Base-by-base conservation (phyloP, 345 rosid genomes). In the Dipteronia dyeriana region DNA sequence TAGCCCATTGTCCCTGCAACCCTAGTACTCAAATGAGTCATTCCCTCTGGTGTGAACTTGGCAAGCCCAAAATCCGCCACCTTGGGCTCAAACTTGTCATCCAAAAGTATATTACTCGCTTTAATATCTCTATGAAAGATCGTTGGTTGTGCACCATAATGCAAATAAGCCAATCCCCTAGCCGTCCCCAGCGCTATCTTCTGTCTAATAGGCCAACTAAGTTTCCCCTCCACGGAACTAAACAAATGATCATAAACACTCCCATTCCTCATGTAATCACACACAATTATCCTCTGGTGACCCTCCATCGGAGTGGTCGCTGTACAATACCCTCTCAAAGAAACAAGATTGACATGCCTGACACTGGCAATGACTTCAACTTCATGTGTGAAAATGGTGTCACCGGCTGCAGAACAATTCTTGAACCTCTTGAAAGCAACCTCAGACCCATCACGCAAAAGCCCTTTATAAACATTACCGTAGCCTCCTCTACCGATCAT, bases 1-100 rank as follows among this genome's bases (percentile, higher is more conserved):
- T 95, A 95, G 25, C 98, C 98, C 98, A 90, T 91, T 17, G 98
- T 95, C 13, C 98, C 98, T 0, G 97, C 98, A 3, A 92, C 98
- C 78, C 98, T 77, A 2, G 98, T 95, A 88, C 94, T 95, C 88
- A 90, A 61, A 86, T 92, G 97, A 25, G 98, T 89, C 83, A 88
- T 77, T 26, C 95, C 93, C 75, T 92, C 98, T 0, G 95, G 97
- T 2, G 88, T 85, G 68, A 94, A 90, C 90, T 91, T 92, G 1
- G 98, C 98, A 41, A 94, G 87, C 61, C 98, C 98, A 68, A 94
- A 94, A 75, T 94, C 98, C 0, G 94, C 98, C 66, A 92, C 97
- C 77, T 94, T 92, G 26, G 93, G 82, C 76, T 92, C 98, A 61
- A 91, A 91, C 68, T 70, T 89, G 53, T 94, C 94, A 71, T 94